Percentiles rank a stretch among this genome's conserved stretches.
These are phyloP conservation scores for Aspergillaceae sp. DNA, from an alignment of 2,329 filamentous ascomycete genomes.

Conservation along the genomic window DNA sequence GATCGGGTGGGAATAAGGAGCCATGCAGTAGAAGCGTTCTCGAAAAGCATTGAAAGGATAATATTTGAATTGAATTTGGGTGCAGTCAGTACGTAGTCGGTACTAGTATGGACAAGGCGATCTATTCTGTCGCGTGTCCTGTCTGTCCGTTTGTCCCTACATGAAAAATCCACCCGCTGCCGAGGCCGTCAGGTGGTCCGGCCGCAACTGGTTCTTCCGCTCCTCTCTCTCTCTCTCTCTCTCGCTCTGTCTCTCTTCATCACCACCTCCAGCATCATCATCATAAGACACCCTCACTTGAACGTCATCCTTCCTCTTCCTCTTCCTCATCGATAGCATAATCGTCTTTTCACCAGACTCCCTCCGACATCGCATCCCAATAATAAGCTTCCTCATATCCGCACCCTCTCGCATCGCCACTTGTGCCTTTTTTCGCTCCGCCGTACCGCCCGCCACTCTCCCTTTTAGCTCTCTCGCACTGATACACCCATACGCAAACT, in stretches of 20 bases:
- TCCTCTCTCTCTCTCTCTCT: conserved; percentile 1
- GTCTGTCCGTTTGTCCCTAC: no score
- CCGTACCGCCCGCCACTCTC: no score
- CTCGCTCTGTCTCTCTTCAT: conserved; percentile 1
- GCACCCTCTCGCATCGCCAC: conserved; percentile 5
- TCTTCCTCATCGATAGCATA: conserved; percentile 9
- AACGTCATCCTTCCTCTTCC: conserved; percentile 15
- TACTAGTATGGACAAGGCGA: no score
- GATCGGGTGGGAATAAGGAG: no score
- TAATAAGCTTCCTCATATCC: conserved; percentile 11
- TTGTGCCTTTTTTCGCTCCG: no score
- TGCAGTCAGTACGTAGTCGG: no score
- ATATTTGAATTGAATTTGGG: no score
- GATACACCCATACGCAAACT: no score
- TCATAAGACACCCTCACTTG: background rate
- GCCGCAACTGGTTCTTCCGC: conserved; percentile 5
- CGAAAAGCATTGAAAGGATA: no score
- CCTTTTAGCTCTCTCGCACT: no score
- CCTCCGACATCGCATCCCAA: background rate
- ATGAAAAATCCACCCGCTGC: conserved; percentile 6
- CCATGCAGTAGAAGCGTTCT: no score
- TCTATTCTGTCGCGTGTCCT: no score
- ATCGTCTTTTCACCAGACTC: background rate
- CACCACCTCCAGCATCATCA: conserved; percentile 3
- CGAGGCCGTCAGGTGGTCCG: conserved; percentile 26